phyloP scores from a whole-genome alignment of 2,329 filamentous ascomycete genomes.

The Dryadomyces quercivorus region DNA sequence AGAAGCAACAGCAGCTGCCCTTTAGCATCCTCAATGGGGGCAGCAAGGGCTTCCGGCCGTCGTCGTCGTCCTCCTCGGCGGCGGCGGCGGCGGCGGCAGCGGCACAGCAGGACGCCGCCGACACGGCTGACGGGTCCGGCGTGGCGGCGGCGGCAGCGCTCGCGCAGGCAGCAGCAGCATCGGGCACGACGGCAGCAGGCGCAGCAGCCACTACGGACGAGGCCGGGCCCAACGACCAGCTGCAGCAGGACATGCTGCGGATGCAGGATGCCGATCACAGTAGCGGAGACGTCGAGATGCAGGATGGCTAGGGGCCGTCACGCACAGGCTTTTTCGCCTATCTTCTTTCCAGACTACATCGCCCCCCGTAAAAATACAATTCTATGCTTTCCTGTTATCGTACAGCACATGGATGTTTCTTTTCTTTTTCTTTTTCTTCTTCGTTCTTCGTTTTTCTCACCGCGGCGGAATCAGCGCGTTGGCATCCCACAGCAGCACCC shows the following conservation, averaged over 20 bases:
- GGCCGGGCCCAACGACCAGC: conserved; percentile 10
- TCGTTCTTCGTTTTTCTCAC: background rate
- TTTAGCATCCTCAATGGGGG: conserved; percentile 10
- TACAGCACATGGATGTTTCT: background rate
- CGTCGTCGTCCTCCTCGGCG: too few relatives aligned
- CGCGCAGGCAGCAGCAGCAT: conserved; percentile 9
- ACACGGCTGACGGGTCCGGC: conserved; percentile 1
- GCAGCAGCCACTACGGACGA: conserved; percentile 6
- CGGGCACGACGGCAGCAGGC: conserved; percentile 3
- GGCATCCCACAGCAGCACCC: conserved; percentile 85
- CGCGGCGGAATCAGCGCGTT: conserved; percentile 29
- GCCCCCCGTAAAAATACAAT: background rate
- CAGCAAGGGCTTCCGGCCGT: background rate
- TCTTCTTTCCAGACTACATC: background rate
- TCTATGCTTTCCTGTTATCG: background rate
- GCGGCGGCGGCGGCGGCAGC: too few relatives aligned
- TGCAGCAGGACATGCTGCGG: conserved; percentile 11
- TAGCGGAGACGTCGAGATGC: background rate
- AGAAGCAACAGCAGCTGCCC: conserved; percentile 10
- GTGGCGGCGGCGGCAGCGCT: conserved; percentile 8
- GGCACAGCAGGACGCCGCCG: too few relatives aligned
- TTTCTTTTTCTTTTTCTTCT: background rate
- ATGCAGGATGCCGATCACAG: background rate
- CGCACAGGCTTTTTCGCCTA: background rate
- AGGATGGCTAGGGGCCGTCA: background rate